These are phyloP conservation scores for Venturia effusa DNA, from an alignment of 2,329 filamentous ascomycete species.

Conservation along the genomic window DNA sequence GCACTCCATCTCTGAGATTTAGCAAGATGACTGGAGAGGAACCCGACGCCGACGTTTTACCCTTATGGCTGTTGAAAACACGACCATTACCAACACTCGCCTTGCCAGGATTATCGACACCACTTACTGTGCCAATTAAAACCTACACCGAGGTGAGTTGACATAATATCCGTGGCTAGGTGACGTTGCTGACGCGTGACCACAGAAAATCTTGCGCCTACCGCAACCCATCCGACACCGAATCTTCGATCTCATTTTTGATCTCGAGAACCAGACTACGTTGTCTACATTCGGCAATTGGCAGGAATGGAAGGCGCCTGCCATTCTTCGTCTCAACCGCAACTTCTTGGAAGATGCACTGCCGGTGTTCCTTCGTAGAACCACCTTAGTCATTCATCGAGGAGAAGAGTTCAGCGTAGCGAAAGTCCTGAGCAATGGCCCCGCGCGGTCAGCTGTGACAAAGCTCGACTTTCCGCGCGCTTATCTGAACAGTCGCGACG, in stretches of 20 bases:
- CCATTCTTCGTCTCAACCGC: neutral
- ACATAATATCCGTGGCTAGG: neutral
- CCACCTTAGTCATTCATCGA: neutral
- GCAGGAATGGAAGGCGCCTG: neutral
- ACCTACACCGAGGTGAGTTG: neutral
- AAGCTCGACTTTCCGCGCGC: neutral
- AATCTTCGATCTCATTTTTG: neutral
- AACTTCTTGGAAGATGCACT: neutral
- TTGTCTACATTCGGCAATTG: neutral
- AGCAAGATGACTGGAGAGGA: neutral
- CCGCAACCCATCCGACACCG: neutral
- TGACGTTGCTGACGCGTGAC: neutral
- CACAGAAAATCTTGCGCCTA: neutral
- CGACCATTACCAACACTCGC: neutral
- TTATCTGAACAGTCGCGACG: neutral
- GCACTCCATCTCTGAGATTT: neutral
- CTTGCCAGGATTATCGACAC: neutral
- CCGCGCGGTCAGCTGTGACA: neutral
- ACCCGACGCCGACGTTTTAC: neutral
- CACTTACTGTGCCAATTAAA: neutral
- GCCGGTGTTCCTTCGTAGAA: neutral
- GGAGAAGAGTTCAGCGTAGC: neutral
- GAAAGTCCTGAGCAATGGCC: neutral
- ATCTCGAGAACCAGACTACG: neutral
- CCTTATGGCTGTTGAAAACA: neutral